Percentiles rank a stretch among this genome's conserved stretches.
These are phyloP conservation scores for Pyronema omphalodes DNA, from an alignment of 495 filamentous ascomycete species.

Conservation along the genomic window DNA sequence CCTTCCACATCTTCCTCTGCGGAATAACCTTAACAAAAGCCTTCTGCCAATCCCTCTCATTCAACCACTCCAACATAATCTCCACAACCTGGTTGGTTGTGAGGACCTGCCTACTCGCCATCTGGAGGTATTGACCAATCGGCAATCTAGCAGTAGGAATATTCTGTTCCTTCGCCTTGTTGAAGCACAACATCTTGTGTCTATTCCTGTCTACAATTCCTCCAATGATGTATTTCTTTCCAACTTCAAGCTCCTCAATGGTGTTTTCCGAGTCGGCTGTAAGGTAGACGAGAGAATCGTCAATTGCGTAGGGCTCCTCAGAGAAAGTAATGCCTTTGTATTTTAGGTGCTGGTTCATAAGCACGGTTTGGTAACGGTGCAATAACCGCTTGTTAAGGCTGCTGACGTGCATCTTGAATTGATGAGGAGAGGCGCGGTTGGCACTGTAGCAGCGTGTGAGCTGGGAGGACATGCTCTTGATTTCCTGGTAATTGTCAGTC, in stretches of 20 bases:
- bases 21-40: conserved; percentile 79
- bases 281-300: conserved; percentile 51
- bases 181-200: conserved; percentile 66
- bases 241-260: conserved; percentile 56
- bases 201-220: conserved; percentile 90
- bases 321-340: conserved; percentile 66
- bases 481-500: conserved; percentile 30
- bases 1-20: conserved; percentile 59
- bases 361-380: conserved; percentile 56
- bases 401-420: conserved; percentile 50
- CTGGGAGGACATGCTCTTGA: conserved; percentile 62
- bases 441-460: conserved; percentile 78
- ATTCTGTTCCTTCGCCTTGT: conserved; percentile 50
- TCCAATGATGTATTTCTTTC: conserved; percentile 82
- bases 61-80: conserved; percentile 87
- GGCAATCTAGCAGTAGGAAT: conserved; percentile 79
- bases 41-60: conserved; percentile 70
- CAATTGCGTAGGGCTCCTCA: conserved; percentile 28
- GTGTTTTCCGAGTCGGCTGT: conserved; percentile 72
- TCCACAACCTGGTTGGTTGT: conserved; percentile 90
- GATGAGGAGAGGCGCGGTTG: conserved; percentile 47
- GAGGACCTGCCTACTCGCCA: conserved; percentile 65
- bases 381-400: conserved; percentile 60
- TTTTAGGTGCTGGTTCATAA: conserved; percentile 44
- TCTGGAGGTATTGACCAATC: conserved; percentile 78